phyloP scores from a whole-genome alignment of 495 filamentous ascomycete species.

The Friedmanniomyces simplex region DNA sequence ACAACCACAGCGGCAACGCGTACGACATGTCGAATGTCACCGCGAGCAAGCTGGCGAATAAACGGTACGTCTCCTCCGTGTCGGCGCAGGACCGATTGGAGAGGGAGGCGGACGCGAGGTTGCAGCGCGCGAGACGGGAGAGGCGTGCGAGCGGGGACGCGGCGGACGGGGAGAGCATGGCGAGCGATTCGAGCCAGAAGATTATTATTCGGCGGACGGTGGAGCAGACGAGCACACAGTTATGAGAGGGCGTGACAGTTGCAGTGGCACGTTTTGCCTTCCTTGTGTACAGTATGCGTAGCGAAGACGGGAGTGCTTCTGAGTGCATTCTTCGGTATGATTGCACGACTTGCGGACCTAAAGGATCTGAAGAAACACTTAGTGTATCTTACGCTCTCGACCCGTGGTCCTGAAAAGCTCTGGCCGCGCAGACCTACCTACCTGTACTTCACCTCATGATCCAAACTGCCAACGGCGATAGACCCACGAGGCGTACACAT shows the following conservation, averaged over 20 bases:
- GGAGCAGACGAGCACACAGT: neutral
- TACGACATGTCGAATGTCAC: neutral
- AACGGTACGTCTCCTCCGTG: neutral
- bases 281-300: too few species aligned
- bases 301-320: too few species aligned
- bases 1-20: neutral
- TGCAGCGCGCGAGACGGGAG: neutral
- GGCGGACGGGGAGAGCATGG: neutral
- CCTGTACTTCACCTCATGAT: too few species aligned
- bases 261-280: neutral
- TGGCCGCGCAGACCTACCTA: too few species aligned
- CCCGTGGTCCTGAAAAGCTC: too few species aligned
- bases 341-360: too few species aligned
- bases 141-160: neutral
- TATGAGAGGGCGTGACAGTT: too few species aligned
- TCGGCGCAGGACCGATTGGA: neutral
- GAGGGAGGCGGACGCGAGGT: neutral
- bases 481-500: too few species aligned
- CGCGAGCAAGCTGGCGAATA: neutral
- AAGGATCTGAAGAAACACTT: too few species aligned
- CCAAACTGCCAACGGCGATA: too few species aligned
- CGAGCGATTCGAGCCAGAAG: slow-evolving; percentile 1
- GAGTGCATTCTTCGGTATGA: too few species aligned
- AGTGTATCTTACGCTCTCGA: too few species aligned
- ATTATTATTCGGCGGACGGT: neutral